These are phyloP conservation scores for Neonothopanus nambi DNA, from an alignment of 1,284 basidiomycete genomes.

Conservation along the genomic window DNA sequence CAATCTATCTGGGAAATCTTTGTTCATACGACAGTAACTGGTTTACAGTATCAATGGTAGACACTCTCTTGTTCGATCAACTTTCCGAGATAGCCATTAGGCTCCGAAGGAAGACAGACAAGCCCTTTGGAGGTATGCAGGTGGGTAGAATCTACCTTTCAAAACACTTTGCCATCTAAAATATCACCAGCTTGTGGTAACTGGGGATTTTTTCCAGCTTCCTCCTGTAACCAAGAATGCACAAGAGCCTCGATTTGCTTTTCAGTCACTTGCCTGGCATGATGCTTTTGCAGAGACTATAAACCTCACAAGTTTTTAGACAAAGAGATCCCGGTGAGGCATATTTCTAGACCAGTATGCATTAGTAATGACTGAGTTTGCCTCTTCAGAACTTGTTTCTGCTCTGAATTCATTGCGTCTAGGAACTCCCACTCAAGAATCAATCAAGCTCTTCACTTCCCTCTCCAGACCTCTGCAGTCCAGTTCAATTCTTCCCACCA, in stretches of 20 bases:
- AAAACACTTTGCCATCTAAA: background rate
- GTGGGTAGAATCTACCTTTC: slow-evolving; percentile 29
- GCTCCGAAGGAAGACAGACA: slow-evolving; percentile 19
- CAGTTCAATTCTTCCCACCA: slow-evolving; percentile 32
- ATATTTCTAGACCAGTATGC: background rate
- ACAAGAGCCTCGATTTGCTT: slow-evolving; percentile 56
- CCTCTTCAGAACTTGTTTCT: slow-evolving; percentile 61
- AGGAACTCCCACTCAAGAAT: slow-evolving; percentile 22
- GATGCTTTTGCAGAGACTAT: slow-evolving; percentile 67
- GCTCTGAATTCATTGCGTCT: slow-evolving; percentile 46
- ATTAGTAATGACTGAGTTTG: background rate
- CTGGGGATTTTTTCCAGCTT: slow-evolving; percentile 88
- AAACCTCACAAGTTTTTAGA: slow-evolving; percentile 76
- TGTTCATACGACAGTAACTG: slow-evolving; percentile 34
- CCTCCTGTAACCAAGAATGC: slow-evolving; percentile 61
- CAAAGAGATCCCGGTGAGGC: slow-evolving; percentile 52
- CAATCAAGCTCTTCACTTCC: slow-evolving; percentile 21
- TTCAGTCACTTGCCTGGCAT: slow-evolving; percentile 76
- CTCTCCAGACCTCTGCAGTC: slow-evolving; percentile 24
- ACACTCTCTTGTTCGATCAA: slow-evolving; percentile 87
- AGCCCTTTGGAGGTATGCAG: slow-evolving; percentile 15
- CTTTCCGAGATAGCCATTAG: slow-evolving; percentile 36
- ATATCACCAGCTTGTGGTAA: slow-evolving; percentile 64
- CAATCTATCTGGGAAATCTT: slow-evolving; percentile 23
- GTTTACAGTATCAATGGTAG: slow-evolving; percentile 87